Conservation (phyloP, 306 rosid genomes). For the Pueraria montana region DNA sequence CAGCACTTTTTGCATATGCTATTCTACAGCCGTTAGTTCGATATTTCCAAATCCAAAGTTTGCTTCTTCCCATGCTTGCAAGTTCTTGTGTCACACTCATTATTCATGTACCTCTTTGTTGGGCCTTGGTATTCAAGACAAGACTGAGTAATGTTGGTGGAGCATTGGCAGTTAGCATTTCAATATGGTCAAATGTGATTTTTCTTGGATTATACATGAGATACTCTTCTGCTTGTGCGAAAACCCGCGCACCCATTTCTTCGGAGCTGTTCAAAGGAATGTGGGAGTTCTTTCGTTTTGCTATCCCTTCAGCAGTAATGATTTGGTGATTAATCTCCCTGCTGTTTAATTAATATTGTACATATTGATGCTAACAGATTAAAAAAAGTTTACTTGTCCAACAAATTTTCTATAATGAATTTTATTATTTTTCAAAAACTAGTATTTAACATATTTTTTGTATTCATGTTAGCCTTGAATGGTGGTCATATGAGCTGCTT, state of each 20-base stretch:
- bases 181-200: conserved; percentile 75
- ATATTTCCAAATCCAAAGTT: conserved; percentile 79
- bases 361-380: background rate
- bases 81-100: conserved; percentile 57
- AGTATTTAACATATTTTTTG: background rate
- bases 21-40: conserved; percentile 69
- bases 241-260: conserved; percentile 64
- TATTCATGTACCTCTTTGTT: conserved; percentile 71
- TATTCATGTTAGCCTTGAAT: conserved; percentile 61
- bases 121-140: conserved; percentile 76
- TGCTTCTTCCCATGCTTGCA: conserved; percentile 68
- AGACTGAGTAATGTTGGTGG: conserved; percentile 66
- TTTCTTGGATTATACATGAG: conserved; percentile 67
- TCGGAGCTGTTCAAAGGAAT: conserved; percentile 62
- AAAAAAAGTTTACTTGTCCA: background rate
- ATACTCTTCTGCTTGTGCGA: conserved; percentile 63
- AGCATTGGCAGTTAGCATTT: conserved; percentile 73
- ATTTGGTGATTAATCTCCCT: conserved; percentile 61
- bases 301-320: conserved; percentile 83
- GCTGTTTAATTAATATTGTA: background rate
- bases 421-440: background rate
- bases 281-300: conserved; percentile 64
- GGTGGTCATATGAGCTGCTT: conserved; percentile 83
- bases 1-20: conserved; percentile 78
- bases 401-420: background rate